These are phyloP conservation scores for Heimioporus sp. DNA, from an alignment of 768 basidiomycete species.

Conservation along the genomic window DNA sequence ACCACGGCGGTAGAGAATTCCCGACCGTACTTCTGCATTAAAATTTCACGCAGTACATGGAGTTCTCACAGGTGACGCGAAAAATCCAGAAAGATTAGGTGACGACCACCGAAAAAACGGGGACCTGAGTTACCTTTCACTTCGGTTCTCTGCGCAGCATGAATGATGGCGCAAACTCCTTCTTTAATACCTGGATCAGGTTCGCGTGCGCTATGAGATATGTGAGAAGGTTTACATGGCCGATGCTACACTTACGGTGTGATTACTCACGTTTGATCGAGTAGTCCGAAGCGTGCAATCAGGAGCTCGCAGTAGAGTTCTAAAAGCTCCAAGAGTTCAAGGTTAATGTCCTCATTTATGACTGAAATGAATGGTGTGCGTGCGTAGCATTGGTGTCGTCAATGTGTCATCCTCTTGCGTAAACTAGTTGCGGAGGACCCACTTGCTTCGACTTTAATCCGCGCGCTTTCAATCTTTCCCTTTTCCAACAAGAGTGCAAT, in stretches of 20 bases:
- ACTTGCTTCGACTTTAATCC: constrained; percentile 84
- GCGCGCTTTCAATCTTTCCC: constrained; percentile 80
- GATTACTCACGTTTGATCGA: constrained; percentile 77
- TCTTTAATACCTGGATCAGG: constrained; percentile 87
- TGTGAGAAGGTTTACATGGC: constrained; percentile 5
- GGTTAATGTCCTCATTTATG: constrained; percentile 80
- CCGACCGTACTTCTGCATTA: constrained; percentile 95
- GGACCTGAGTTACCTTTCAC: constrained; percentile 60
- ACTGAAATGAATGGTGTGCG: constrained; percentile 38
- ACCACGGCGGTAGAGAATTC: constrained; percentile 85
- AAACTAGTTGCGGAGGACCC: constrained; percentile 28
- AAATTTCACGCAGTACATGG: constrained; percentile 85
- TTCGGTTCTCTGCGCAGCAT: constrained; percentile 90
- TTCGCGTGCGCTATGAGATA: constrained; percentile 57
- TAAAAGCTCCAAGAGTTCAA: constrained; percentile 87
- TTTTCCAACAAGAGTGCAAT: constrained; percentile 78
- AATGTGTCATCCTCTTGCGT: not conserved
- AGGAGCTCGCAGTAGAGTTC: constrained; percentile 96
- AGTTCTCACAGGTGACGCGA: constrained; percentile 54
- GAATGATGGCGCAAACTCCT: constrained; percentile 84
- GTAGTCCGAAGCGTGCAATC: constrained; percentile 84
- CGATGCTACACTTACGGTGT: not conserved
- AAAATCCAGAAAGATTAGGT: constrained; percentile 1
- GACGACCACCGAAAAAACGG: not conserved
- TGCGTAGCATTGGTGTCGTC: constrained; percentile 18